Evolutionary conservation across 352 stramenopile genomes (phyloP).

Genomic region (Thalassiosira mediterranea): DNA sequence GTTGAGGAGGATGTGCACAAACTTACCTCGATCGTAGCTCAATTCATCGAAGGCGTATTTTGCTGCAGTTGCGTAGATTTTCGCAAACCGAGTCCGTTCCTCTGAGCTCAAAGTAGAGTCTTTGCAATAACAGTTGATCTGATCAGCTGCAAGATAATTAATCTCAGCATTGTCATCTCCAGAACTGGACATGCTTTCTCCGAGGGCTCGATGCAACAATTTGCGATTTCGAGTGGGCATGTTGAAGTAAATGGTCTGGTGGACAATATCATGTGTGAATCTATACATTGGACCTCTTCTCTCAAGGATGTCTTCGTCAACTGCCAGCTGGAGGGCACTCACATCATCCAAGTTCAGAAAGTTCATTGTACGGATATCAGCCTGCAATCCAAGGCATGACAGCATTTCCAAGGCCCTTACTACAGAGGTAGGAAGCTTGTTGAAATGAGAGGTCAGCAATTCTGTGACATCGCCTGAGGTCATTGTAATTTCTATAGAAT

Average conservation of each 20-base stretch:
- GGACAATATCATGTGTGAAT: slow-evolving; percentile 39
- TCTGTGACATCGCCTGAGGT: slow-evolving; percentile 26
- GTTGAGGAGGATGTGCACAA: neutral
- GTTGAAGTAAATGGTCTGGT: slow-evolving; percentile 20
- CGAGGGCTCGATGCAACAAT: slow-evolving; percentile 25
- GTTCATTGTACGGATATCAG: neutral
- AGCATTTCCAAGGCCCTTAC: slow-evolving; percentile 18
- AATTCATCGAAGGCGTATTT: slow-evolving; percentile 22
- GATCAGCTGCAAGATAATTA: slow-evolving; percentile 19
- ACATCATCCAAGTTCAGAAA: neutral
- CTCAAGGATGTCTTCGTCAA: slow-evolving; percentile 22
- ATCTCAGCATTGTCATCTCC: neutral
- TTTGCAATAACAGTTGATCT: slow-evolving; percentile 33
- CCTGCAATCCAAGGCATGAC: slow-evolving; percentile 27
- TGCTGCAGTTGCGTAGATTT: slow-evolving; percentile 9
- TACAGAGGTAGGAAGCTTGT: slow-evolving; percentile 10
- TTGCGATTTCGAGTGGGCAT: slow-evolving; percentile 1
- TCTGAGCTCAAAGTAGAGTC: neutral
- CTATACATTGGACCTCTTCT: slow-evolving; percentile 37
- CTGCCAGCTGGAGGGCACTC: neutral
- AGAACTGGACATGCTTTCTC: slow-evolving; percentile 10
- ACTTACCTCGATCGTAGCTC: slow-evolving; percentile 14
- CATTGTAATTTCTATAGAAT: slow-evolving; percentile 28
- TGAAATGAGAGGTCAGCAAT: slow-evolving; percentile 17
- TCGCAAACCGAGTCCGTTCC: slow-evolving; percentile 13